These are phyloP conservation scores for Diatrype stigma DNA, from an alignment of 2,329 filamentous ascomycete species.

Conservation along the genomic window DNA sequence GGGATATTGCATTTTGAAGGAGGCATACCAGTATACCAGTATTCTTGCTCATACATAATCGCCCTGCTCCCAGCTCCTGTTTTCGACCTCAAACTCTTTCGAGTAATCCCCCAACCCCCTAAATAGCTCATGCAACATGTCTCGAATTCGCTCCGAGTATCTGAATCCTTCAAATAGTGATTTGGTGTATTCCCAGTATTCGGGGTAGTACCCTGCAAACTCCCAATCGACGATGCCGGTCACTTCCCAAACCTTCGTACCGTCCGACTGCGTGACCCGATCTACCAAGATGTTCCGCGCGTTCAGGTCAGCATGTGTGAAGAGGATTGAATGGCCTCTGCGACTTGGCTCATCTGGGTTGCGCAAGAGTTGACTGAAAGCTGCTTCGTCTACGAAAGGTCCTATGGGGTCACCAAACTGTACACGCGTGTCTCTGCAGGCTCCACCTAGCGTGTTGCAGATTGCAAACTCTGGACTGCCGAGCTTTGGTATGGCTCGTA, in stretches of 20 bases:
- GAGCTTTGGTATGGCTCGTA: constrained; percentile 21
- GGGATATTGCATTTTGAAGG: too few species aligned
- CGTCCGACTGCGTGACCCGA: constrained; percentile 12
- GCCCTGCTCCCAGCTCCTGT: constrained; percentile 7
- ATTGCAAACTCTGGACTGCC: constrained; percentile 16
- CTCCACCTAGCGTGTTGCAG: constrained; percentile 26
- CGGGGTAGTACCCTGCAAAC: constrained; percentile 22
- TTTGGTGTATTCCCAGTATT: constrained; percentile 29
- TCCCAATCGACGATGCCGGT: constrained; percentile 28
- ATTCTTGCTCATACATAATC: background rate
- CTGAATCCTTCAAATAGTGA: constrained; percentile 13
- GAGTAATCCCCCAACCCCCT: constrained; percentile 12
- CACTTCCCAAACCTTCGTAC: constrained; percentile 20
- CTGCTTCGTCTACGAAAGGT: constrained; percentile 26
- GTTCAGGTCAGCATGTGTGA: constrained; percentile 31
- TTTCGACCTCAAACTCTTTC: constrained; percentile 12
- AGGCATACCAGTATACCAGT: too few species aligned
- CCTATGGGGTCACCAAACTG: constrained; percentile 15
- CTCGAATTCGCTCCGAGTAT: constrained; percentile 7
- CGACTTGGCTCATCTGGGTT: constrained; percentile 26
- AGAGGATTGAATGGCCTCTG: constrained; percentile 25
- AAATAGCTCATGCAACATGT: constrained; percentile 10
- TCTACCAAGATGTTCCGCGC: constrained; percentile 30
- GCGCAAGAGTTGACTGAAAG: constrained; percentile 27
- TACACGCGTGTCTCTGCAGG: constrained; percentile 25